A percentile compares a stretch with the other conserved stretches of the same genome.
Conservation (phyloP, 257 asterid species). For the Nicotiana noctiflora region DNA sequence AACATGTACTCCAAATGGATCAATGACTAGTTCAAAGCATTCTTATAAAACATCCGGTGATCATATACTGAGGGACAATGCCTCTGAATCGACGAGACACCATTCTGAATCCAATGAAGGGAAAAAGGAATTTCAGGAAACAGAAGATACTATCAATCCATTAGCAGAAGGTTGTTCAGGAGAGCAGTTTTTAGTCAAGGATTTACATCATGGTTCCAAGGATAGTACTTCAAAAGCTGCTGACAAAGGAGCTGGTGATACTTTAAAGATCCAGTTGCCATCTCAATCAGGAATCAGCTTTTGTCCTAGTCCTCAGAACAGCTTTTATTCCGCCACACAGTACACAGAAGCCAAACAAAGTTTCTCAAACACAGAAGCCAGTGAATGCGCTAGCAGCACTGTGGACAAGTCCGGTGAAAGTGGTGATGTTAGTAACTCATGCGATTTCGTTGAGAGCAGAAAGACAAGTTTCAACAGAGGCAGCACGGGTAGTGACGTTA, state of each 20-base stretch:
- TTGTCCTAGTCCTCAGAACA: constrained; percentile 37
- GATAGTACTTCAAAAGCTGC: constrained; percentile 15
- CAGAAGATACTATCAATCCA: constrained; percentile 18
- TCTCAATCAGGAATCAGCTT: constrained; percentile 22
- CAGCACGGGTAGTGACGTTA: constrained; percentile 48
- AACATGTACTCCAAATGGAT: constrained; percentile 20
- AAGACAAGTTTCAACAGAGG: constrained; percentile 42
- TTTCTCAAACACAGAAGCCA: constrained; percentile 39
- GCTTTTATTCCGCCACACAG: constrained; percentile 34
- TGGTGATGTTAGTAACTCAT: constrained; percentile 39
- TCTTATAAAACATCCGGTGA: constrained; percentile 27
- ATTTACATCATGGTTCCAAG: constrained; percentile 22
- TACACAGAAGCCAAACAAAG: constrained; percentile 45
- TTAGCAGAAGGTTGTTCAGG: constrained; percentile 20
- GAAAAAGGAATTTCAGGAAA: constrained; percentile 8
- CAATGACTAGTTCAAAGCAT: constrained; percentile 31
- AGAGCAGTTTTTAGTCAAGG: constrained; percentile 11
- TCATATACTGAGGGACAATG: not conserved
- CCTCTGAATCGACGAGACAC: constrained; percentile 3
- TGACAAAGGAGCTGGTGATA: constrained; percentile 15
- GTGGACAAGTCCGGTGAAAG: constrained; percentile 44
- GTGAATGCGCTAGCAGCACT: constrained; percentile 37
- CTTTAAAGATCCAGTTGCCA: constrained; percentile 20
- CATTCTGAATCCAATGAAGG: constrained; percentile 17
- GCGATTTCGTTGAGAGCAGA: constrained; percentile 40